Conservation (phyloP, 345 rosid species). For the Salix suchowensis region DNA sequence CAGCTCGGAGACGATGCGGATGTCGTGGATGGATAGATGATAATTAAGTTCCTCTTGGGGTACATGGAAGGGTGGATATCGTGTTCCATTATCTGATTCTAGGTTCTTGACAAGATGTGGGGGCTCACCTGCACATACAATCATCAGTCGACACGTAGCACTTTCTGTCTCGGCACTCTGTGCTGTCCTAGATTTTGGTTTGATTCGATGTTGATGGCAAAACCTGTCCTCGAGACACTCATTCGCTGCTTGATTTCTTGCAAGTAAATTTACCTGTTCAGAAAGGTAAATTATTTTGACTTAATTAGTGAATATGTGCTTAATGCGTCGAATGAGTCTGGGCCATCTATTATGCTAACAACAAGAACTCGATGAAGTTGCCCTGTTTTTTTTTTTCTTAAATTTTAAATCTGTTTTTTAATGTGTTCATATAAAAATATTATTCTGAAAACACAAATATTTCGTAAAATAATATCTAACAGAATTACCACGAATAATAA, state of each 20-base stretch:
- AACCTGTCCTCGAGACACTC: background rate
- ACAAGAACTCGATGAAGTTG: background rate
- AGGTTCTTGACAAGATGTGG: background rate
- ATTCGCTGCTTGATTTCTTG: background rate
- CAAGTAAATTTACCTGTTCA: background rate
- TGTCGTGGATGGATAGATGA: background rate
- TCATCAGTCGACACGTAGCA: constrained; percentile 14
- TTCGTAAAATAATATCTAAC: too few species aligned
- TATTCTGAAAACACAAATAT: too few species aligned
- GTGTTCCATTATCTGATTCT: constrained; percentile 20
- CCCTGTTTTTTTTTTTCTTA: too few species aligned
- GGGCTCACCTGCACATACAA: background rate
- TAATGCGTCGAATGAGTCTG: background rate
- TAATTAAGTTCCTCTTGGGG: background rate
- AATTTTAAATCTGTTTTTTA: too few species aligned
- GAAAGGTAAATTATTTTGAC: background rate
- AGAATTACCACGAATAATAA: too few species aligned
- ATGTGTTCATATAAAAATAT: too few species aligned
- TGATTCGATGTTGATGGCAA: constrained; percentile 33
- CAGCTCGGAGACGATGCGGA: background rate
- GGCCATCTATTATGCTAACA: background rate
- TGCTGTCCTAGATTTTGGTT: constrained; percentile 31
- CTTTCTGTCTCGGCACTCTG: background rate
- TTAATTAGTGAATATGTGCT: background rate
- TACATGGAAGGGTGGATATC: background rate